Conservation (phyloP, 345 rosid species). For the Populus deltoides region DNA sequence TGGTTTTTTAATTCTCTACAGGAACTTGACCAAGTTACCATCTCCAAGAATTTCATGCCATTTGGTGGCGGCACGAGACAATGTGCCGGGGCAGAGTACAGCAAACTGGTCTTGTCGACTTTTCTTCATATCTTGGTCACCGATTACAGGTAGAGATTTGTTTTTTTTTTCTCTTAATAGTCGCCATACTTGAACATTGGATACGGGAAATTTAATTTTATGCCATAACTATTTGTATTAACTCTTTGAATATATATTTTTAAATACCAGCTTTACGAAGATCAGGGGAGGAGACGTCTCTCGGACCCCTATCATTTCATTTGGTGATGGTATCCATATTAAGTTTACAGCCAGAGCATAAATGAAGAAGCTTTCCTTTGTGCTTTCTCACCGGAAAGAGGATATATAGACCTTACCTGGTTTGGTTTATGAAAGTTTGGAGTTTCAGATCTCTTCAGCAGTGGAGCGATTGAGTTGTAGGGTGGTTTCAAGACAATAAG, state of each 20-base stretch:
- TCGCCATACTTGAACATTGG: no score
- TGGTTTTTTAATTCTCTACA: slow-evolving; percentile 5
- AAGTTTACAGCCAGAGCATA: neutral
- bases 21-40: slow-evolving; percentile 7
- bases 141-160: neutral
- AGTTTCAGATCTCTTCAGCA: no score
- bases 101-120: slow-evolving; percentile 35
- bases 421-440: no score
- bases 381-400: no score
- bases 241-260: no score
- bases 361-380: neutral
- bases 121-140: slow-evolving; percentile 38
- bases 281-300: neutral
- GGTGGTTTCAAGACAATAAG: no score
- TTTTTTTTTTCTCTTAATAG: neutral
- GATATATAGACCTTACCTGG: no score
- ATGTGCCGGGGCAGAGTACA: slow-evolving; percentile 43
- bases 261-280: neutral
- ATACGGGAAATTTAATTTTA: no score
- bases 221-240: no score
- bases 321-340: neutral
- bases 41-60: slow-evolving; percentile 41
- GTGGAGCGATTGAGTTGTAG: no score
- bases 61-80: slow-evolving; percentile 52
- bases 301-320: neutral